Evolutionary conservation across 306 rosid species (phyloP).

Genomic region (Vigna unguiculata): DNA sequence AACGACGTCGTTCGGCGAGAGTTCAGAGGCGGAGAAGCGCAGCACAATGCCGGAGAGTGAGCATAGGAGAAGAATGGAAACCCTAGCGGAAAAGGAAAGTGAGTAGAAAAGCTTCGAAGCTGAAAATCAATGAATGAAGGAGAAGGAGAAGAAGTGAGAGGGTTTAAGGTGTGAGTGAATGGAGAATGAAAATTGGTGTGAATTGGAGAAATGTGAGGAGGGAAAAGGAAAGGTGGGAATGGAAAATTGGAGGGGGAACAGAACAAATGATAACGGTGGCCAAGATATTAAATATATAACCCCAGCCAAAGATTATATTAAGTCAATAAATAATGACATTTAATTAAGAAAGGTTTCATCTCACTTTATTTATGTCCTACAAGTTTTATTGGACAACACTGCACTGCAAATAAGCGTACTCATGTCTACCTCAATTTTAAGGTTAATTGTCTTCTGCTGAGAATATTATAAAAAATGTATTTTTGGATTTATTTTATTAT

Average conservation of each 20-base stretch:
- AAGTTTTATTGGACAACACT: not conserved
- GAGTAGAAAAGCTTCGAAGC: not conserved
- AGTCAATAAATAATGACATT: not conserved
- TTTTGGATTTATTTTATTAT: no score
- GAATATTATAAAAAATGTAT: no score
- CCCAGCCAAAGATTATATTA: not conserved
- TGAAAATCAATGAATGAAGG: not conserved
- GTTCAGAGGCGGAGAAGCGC: not conserved
- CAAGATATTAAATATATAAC: not conserved
- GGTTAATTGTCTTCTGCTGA: not conserved
- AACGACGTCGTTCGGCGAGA: conserved; percentile 32
- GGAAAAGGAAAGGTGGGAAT: conserved; percentile 12
- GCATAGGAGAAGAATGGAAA: not conserved
- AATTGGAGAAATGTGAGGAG: not conserved
- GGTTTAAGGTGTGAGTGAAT: not conserved
- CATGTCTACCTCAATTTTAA: not conserved
- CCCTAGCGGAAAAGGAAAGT: conserved; percentile 18
- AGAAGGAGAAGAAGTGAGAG: not conserved
- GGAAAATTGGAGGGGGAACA: not conserved
- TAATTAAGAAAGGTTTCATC: not conserved
- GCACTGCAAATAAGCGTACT: not conserved
- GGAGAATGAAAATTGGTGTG: not conserved
- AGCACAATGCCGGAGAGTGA: not conserved
- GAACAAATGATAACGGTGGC: conserved; percentile 16
- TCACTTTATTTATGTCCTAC: not conserved